Evolutionary conservation across 345 rosid species (phyloP), one percentile per base, ranked within the genome.

Genomic region (Camelina hispida): DNA sequence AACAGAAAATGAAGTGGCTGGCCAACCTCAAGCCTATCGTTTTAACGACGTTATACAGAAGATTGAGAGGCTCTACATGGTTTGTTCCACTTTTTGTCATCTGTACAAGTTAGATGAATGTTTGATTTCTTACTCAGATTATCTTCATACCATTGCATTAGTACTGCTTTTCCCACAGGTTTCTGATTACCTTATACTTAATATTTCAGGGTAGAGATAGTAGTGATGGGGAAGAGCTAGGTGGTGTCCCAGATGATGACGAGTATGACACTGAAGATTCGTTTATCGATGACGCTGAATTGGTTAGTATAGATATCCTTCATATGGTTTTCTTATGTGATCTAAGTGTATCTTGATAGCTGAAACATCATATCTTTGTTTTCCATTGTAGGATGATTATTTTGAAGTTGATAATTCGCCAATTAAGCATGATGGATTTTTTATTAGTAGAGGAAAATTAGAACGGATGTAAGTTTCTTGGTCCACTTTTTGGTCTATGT

Each of bases 201-300:
- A 7, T 56, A 64, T 78, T 46, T 34, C 87, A 94, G 98, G 96
- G 97, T 66, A 94, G 86, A 80, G 92, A 91, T 81, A 90, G 97
- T 72, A 91, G 98, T 64, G 98, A 94, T 60, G 98, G 89, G 55
- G 98, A 88, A 79, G 93, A 88, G 73, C 86, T 90, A 56, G 85
- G 86, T 77, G 91, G 91, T 81, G 77, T 81, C 58, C 97, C 95
- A 1, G 95, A 94, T 69, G 98, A 94, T 68, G 95, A 94, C 63
- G 95, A 94, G 64, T 94, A 94, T 78, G 98, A 94, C 75, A 91
- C 98, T 4, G 97, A 87, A 77, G 98, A 94, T 78, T 94, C 98
- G 28, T 94, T 94, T 79, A 94, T 94, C 59, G 98, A 94, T 67
- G 98, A 94, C 69, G 88, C 80, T 22, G 98, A 94, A 77, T 84